A percentile compares a stretch with the other conserved stretches of the same genome.
Conservation (phyloP, 192 early-diverging fungal species). For the Backusella tuberculispora region DNA sequence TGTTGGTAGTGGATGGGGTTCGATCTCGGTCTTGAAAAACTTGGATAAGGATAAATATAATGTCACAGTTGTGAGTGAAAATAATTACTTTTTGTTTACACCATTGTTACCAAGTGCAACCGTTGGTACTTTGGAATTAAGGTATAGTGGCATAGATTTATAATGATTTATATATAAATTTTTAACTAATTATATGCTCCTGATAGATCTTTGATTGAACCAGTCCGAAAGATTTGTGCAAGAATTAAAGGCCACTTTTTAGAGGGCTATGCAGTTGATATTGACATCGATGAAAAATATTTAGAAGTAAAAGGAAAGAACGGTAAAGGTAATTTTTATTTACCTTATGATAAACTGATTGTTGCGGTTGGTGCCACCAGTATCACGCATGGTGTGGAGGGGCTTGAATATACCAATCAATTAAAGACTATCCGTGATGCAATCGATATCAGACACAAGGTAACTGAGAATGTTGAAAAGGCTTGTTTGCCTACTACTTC, state of each 20-base stretch:
- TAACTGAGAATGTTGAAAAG: slow-evolving; percentile 69
- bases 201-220: slow-evolving; percentile 57
- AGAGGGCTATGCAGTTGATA: slow-evolving; percentile 51
- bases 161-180: background rate
- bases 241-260: slow-evolving; percentile 50
- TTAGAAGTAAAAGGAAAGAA: slow-evolving; percentile 46
- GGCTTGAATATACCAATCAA: slow-evolving; percentile 61
- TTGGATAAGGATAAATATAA: slow-evolving; percentile 59
- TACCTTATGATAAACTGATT: slow-evolving; percentile 61
- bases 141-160: slow-evolving; percentile 37
- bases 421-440: slow-evolving; percentile 73
- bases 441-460: slow-evolving; percentile 54
- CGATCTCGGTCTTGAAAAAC: slow-evolving; percentile 45
- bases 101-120: slow-evolving; percentile 56
- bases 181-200: background rate
- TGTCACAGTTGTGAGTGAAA: slow-evolving; percentile 50
- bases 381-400: slow-evolving; percentile 67
- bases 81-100: slow-evolving; percentile 62
- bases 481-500: slow-evolving; percentile 64
- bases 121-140: slow-evolving; percentile 60
- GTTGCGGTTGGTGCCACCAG: slow-evolving; percentile 60
- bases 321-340: slow-evolving; percentile 48
- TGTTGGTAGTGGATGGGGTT: slow-evolving; percentile 61
- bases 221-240: slow-evolving; percentile 52
- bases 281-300: slow-evolving; percentile 54